These are phyloP conservation scores for Rhodotorula mucilaginosa DNA, from an alignment of 1,284 basidiomycete species.

Conservation along the genomic window DNA sequence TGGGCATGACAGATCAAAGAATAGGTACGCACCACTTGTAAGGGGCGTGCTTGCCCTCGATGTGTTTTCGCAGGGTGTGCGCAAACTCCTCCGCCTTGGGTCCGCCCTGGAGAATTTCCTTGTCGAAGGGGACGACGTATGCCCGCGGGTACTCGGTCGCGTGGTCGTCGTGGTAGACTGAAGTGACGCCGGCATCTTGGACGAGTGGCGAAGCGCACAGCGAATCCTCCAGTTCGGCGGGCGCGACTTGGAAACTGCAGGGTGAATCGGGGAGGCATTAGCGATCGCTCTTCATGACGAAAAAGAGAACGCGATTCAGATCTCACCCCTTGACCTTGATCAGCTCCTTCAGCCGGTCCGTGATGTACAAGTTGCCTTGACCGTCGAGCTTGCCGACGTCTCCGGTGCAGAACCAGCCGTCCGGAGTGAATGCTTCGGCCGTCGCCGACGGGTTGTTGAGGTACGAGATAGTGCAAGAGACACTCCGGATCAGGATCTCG, in stretches of 20 bases:
- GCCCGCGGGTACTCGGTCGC: conserved; percentile 44
- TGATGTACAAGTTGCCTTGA: conserved; percentile 42
- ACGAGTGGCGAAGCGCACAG: conserved; percentile 44
- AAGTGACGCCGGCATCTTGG: conserved; percentile 45
- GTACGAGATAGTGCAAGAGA: conserved; percentile 46
- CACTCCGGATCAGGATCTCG: conserved; percentile 43
- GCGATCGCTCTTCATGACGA: not conserved
- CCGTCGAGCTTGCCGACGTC: conserved; percentile 46
- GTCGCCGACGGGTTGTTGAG: conserved; percentile 47
- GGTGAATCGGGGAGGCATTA: not conserved
- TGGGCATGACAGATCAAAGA: not conserved
- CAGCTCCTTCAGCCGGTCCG: conserved; percentile 45
- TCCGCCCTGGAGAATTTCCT: conserved; percentile 24
- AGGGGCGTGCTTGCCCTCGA: conserved; percentile 38
- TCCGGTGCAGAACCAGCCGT: conserved; percentile 45
- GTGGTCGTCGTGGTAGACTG: conserved; percentile 43
- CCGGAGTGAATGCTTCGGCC: conserved; percentile 38
- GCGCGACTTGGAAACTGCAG: conserved; percentile 46
- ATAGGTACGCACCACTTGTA: conserved; percentile 35
- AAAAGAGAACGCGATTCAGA: not conserved
- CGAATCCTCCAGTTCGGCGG: conserved; percentile 47
- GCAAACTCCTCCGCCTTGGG: conserved; percentile 24
- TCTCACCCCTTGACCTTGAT: conserved; percentile 46
- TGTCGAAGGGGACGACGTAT: conserved; percentile 42
- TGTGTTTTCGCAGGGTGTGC: conserved; percentile 26